Evolutionary conservation across 2,329 filamentous ascomycete species (phyloP).

Genomic region (Botrytis byssoidea): DNA sequence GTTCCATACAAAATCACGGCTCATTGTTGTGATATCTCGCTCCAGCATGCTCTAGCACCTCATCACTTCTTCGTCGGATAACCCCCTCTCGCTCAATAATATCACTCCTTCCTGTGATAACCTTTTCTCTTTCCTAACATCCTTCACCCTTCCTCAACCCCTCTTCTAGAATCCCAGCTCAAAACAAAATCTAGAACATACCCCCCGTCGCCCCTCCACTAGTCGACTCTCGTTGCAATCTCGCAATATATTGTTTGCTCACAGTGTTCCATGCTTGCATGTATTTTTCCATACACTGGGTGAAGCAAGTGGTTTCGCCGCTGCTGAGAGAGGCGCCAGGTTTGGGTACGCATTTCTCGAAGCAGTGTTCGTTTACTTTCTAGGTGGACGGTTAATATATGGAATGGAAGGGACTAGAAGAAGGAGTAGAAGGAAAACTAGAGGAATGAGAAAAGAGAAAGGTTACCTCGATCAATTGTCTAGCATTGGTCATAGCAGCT

Average conservation of each 20-base stretch:
- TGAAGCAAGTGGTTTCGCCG: conserved; percentile 69
- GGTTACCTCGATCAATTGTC: conserved; percentile 65
- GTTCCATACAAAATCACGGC: not conserved
- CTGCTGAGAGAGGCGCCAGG: conserved; percentile 61
- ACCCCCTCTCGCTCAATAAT: not conserved
- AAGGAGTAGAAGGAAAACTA: no score
- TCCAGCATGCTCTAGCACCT: not conserved
- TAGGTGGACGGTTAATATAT: conserved; percentile 47
- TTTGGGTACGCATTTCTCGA: conserved; percentile 71
- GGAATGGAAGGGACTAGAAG: conserved; percentile 38
- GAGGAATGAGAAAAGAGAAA: not conserved
- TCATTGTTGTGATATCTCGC: not conserved
- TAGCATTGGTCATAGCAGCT: conserved; percentile 64
- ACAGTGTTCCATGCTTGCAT: conserved; percentile 77
- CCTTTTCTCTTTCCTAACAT: no score
- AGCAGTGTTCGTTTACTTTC: conserved; percentile 82
- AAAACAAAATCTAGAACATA: conserved; percentile 2
- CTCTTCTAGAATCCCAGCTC: not conserved
- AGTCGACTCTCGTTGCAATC: conserved; percentile 36
- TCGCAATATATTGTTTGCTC: conserved; percentile 62
- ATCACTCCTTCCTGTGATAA: not conserved
- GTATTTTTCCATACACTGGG: conserved; percentile 81
- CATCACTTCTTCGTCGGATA: not conserved
- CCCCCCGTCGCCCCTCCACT: conserved; percentile 2
- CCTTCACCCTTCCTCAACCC: not conserved